Conservation (phyloP, 2,329 filamentous ascomycete genomes). For the Bipolaris bicolor region DNA sequence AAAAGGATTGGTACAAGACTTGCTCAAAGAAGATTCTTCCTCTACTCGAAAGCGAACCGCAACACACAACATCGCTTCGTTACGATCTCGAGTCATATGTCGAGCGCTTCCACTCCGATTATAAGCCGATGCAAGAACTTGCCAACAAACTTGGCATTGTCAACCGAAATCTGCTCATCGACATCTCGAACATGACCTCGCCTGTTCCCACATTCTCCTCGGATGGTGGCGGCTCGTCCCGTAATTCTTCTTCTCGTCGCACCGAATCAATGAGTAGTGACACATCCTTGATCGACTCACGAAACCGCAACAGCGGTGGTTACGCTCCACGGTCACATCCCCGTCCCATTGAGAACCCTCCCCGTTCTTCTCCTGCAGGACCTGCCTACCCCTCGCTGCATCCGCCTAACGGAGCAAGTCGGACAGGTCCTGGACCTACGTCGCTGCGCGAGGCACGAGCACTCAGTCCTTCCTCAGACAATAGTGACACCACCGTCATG, state of each 20-base stretch:
- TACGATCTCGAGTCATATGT: slow-evolving; percentile 76
- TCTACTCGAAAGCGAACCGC: slow-evolving; percentile 65
- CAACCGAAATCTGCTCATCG: slow-evolving; percentile 70
- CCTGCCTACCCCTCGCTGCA: slow-evolving; percentile 33
- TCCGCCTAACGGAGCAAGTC: slow-evolving; percentile 24
- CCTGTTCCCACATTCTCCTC: slow-evolving; percentile 53
- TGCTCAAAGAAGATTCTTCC: slow-evolving; percentile 83
- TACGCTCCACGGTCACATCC: slow-evolving; percentile 53
- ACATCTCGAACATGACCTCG: slow-evolving; percentile 66
- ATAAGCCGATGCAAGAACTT: slow-evolving; percentile 71
- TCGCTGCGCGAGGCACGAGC: slow-evolving; percentile 33
- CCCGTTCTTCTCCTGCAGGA: slow-evolving; percentile 37
- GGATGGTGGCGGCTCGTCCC: slow-evolving; percentile 49
- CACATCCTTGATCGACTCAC: slow-evolving; percentile 38
- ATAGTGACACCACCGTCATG: slow-evolving; percentile 37
- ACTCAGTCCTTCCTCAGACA: slow-evolving; percentile 35
- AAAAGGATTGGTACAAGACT: slow-evolving; percentile 80
- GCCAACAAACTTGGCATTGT: slow-evolving; percentile 75
- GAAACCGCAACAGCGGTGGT: slow-evolving; percentile 68
- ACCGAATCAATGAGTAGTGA: slow-evolving; percentile 52
- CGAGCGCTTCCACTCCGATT: slow-evolving; percentile 78
- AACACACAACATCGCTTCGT: slow-evolving; percentile 57
- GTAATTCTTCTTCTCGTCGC: slow-evolving; percentile 53
- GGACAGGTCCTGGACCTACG: slow-evolving; percentile 24
- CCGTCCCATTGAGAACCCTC: slow-evolving; percentile 36